Base-by-base conservation (phyloP, 768 basidiomycete genomes). In the Kwoniella sp. region DNA sequence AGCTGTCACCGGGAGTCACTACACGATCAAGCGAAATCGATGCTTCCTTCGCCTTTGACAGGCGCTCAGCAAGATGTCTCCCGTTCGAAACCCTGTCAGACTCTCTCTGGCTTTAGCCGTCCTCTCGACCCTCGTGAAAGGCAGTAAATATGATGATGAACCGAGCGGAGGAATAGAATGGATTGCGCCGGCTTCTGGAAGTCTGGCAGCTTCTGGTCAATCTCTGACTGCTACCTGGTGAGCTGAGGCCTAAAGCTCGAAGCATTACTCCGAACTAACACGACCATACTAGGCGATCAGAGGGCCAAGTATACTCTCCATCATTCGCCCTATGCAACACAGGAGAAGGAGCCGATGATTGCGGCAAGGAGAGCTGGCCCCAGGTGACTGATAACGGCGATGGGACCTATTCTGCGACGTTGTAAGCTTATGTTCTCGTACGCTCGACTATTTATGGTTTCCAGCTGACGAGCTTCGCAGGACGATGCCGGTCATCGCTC, bases 401-500 rank as follows among this genome's bases (percentile, higher is more conserved):
- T 51, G 54, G 55, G 0, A 64, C 62, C 10, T 64, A 25, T 54
- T 57, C 62, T 15, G 36, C 62, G 5, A 47, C 48, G 21, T 40
- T 64, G 62, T 64, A 36, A 57, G 62, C 52, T 2, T 1, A 9
- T 5, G 9, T 44, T 22, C n/a, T 4, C 48, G 10, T 6, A 4
- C 6, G 48, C 22, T 25, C 17, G 15, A 47, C 19, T 19, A 7
- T 19, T 22, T 22, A 24, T 49, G 48, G 9, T 24, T 22, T 24
- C 15, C 10, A 10, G 22, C 22, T 49, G 22, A 22, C 25, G 48
- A 25, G 21, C 25, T 6, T 19, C 13, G 26, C 36, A 64, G 62
- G 49, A 64, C 55, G 33, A 64, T 64, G 62, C 62, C 62, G 49
- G 48, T 58, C 47, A 58, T 64, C 47, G 56, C 49, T 19, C 48